Percentiles rank a stretch among this genome's conserved stretches.
Evolutionary conservation across 768 basidiomycete genomes (phyloP).

Genomic region (Calocybe indica): DNA sequence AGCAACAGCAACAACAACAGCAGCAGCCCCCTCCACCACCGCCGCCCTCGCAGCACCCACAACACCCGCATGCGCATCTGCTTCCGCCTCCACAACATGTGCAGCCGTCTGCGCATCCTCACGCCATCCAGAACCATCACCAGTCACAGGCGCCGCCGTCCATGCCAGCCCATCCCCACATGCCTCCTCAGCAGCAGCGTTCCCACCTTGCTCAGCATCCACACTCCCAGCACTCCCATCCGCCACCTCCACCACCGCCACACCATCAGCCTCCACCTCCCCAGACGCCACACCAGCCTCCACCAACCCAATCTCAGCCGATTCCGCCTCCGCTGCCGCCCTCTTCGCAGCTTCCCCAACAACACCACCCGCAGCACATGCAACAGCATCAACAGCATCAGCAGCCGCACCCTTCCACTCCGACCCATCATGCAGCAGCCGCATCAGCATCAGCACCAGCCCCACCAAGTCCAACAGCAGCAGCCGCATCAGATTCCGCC

Average conservation of each 20-base stretch:
- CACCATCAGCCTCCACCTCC: constrained; percentile 16
- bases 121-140: constrained; percentile 4
- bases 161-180: too few relatives aligned
- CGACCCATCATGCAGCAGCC: constrained; percentile 2
- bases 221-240: constrained; percentile 14
- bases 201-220: constrained; percentile 5
- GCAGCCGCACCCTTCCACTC: constrained; percentile 5
- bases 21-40: constrained; percentile 11
- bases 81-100: constrained; percentile 15
- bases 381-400: constrained; percentile 11
- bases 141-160: too few relatives aligned
- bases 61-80: constrained; percentile 11
- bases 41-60: constrained; percentile 3
- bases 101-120: constrained; percentile 11
- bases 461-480: constrained; percentile 16
- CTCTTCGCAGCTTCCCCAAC: constrained; percentile 11
- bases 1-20: constrained; percentile 24
- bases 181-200: constrained; percentile 9
- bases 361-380: constrained; percentile 10
- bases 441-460: constrained; percentile 11
- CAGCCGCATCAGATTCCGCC: too few relatives aligned
- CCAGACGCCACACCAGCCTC: constrained; percentile 16
- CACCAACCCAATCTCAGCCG: constrained; percentile 9
- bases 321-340: constrained; percentile 18
- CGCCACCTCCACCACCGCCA: constrained; percentile 12